Evolutionary conservation across 768 basidiomycete genomes (phyloP).

Genomic region (Cyathus striatus): DNA sequence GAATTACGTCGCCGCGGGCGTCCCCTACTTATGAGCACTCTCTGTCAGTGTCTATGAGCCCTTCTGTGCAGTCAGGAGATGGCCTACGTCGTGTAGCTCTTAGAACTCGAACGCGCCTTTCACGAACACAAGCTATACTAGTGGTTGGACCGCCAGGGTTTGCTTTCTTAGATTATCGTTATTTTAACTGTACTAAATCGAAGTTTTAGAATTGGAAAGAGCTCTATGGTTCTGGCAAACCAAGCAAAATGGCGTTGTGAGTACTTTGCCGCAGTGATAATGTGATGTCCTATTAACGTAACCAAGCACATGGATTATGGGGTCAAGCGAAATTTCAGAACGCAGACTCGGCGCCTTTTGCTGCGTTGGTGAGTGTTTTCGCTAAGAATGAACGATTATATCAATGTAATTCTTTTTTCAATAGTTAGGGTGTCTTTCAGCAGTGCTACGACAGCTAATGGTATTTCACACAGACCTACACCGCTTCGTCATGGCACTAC

Average conservation of each 20-base stretch:
- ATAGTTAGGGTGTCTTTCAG: constrained; percentile 63
- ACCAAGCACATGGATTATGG: constrained; percentile 63
- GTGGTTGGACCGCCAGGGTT: constrained; percentile 64
- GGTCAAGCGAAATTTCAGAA: constrained; percentile 72
- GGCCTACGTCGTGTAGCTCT: constrained; percentile 40
- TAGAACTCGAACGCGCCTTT: constrained; percentile 32
- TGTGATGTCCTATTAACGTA: constrained; percentile 1
- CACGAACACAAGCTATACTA: constrained; percentile 55
- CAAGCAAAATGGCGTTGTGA: constrained; percentile 70
- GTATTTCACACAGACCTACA: constrained; percentile 68
- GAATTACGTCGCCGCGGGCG: too few relatives aligned
- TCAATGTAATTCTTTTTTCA: too few relatives aligned
- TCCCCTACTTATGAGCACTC: constrained; percentile 17
- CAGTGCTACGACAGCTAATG: constrained; percentile 70
- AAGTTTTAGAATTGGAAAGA: constrained; percentile 59
- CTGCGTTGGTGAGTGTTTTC: constrained; percentile 46
- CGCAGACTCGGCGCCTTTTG: constrained; percentile 63
- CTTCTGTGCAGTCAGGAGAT: constrained; percentile 32
- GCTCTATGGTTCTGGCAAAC: constrained; percentile 61
- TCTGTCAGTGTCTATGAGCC: constrained; percentile 23
- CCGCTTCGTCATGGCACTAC: constrained; percentile 56
- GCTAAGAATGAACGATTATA: too few relatives aligned
- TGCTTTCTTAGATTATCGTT: constrained; percentile 8
- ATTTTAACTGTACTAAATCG: not conserved
- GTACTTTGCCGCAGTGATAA: constrained; percentile 7